A percentile compares a stretch with the other conserved stretches of the same genome.
These are phyloP conservation scores for Pseudonectria foliicola DNA, from an alignment of 2,329 filamentous ascomycete genomes.

Conservation along the genomic window DNA sequence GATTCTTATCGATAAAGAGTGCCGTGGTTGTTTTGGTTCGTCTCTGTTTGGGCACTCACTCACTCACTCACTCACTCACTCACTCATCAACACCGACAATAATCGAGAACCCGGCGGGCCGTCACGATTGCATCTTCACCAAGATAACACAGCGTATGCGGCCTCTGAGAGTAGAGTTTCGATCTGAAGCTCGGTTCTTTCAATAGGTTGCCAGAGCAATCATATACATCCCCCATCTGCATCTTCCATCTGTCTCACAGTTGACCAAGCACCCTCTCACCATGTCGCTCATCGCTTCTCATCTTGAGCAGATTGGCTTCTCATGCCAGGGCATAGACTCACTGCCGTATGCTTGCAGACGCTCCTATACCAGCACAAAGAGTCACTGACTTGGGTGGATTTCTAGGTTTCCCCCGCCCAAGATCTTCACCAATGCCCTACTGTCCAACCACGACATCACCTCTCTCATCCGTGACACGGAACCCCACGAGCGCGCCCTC, in stretches of 20 bases:
- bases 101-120: too few relatives aligned
- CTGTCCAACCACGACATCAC: slow-evolving; percentile 89
- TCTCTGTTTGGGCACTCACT: too few relatives aligned
- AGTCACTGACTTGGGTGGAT: slow-evolving; percentile 1
- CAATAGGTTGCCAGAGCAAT: too few relatives aligned
- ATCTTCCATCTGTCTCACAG: not conserved
- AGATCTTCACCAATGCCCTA: slow-evolving; percentile 90
- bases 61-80: too few relatives aligned
- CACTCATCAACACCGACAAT: too few relatives aligned
- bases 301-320: slow-evolving; percentile 69
- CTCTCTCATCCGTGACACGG: slow-evolving; percentile 87
- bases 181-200: too few relatives aligned
- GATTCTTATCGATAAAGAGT: too few relatives aligned
- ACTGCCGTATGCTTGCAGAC: slow-evolving; percentile 51
- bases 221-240: too few relatives aligned
- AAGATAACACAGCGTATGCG: too few relatives aligned
- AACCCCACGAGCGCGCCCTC: slow-evolving; percentile 86
- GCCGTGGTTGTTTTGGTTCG: too few relatives aligned
- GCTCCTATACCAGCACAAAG: not conserved
- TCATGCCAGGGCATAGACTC: slow-evolving; percentile 71
- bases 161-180: too few relatives aligned
- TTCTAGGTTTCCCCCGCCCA: slow-evolving; percentile 75
- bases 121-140: too few relatives aligned
- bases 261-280: slow-evolving; percentile 9
- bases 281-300: slow-evolving; percentile 63